Base-by-base conservation (phyloP, 148 eudicot genomes). In the Agrostemma githago region DNA sequence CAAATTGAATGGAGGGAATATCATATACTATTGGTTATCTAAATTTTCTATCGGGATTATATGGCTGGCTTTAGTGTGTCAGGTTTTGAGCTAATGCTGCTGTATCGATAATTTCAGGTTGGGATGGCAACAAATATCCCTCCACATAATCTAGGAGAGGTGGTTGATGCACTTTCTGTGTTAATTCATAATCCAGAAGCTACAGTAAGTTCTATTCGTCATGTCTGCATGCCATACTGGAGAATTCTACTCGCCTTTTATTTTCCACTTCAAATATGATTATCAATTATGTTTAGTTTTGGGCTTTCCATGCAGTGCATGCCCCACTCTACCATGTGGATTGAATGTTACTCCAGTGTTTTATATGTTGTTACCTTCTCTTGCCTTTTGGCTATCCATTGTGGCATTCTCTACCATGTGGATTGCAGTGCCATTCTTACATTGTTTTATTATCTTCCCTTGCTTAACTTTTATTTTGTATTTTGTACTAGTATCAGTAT, bases 81-180 rank as follows among this genome's bases (percentile, higher is more conserved):
- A 20, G 54, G 53, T 46, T 37, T 21, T 65, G 19, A 26, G 66
- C 70, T 53, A 60, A 38, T 57, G 57, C 43, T 62, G 5, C 56
- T 51, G 57, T 21, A 37, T 15, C 64, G 14, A 42, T 61, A 1
- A 58, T 74, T 83, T 62, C 82, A 95, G 98, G 98, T 95, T 72
- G 98, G 98, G 75, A 95, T 95, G 97, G 98, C 98, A 21, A 95
- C 98, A 53, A 95, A 90, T 79, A 95, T 95, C 68, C 98, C 98
- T 72, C 98, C 98, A 26, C 98, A 95, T 77, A 95, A 95, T 86
- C 97, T 95, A 72, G 98, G 93, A 75, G 98, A 95, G 86, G 77
- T 95, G 86, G 97, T 92, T 71, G 97, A 95, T 82, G 98, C 88
- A 37, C 89, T 95, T 44, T 89, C 93, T 77, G 97, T 81, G 67